Base-by-base conservation (phyloP, 192 early-diverging fungal species). In the Entomortierella lignicola region DNA sequence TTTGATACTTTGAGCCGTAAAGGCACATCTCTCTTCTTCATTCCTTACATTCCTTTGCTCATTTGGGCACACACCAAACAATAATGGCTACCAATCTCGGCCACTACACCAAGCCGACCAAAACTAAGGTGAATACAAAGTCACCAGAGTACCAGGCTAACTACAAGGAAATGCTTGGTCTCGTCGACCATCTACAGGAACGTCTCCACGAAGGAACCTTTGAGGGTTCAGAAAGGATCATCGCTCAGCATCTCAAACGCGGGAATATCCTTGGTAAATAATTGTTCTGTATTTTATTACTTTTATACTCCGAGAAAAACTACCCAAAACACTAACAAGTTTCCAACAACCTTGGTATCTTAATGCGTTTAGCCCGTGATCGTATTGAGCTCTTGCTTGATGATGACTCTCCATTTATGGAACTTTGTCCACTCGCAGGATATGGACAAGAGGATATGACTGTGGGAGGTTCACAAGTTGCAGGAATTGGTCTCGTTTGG, bases 371-470 rank as follows among this genome's bases (percentile, higher is more conserved):
- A 88, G 89, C 88, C 23, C 79, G 89, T 10, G 89, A 90, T 55
- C 82, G 89, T n/a, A 62, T 91, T 13, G 87, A 91, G 26, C 54
- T 89, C 1, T 42, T 90, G 8, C 69, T 91, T 23, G 90, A 91
- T 54, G 85, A 89, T 53, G 90, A 89, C 55, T 89, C 87, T 29
- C 90, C 90, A 23, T 90, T 90, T 48, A 71, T 91, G 47, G 90
- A 91, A 58, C 72, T 91, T 48, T 83, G 85, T 55, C 82, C 89
- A 7, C 72, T 91, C 10, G 89, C 89, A 13, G 90, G 90, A 20
- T 85, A 77, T 52, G 83, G 66, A 5, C 89, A 89, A 57, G 85
- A 90, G 31, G 87, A 84, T 42, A 89, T 89, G 89, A 91, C 90
- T 18, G 57, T 87, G 10, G 89, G 89, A 21, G 90, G 89, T 15